Evolutionary conservation across 768 basidiomycete genomes (phyloP).

Genomic region (Collybia sordida): DNA sequence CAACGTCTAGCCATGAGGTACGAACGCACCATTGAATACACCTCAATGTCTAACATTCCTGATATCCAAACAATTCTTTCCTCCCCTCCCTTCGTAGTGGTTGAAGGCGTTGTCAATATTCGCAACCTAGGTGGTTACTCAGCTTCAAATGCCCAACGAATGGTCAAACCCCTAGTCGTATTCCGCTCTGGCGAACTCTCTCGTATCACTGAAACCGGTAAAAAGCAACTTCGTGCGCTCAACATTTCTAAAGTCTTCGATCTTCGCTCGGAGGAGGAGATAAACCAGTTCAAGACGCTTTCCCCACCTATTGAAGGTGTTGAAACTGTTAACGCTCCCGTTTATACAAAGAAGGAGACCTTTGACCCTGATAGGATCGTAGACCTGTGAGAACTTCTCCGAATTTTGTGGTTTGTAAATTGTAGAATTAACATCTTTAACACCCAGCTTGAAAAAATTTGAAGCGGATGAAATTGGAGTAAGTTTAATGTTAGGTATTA

Average conservation of each 20-base stretch:
- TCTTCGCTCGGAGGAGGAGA: slow-evolving; percentile 35
- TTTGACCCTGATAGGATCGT: slow-evolving; percentile 26
- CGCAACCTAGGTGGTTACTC: slow-evolving; percentile 31
- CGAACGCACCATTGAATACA: neutral
- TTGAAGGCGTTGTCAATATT: slow-evolving; percentile 40
- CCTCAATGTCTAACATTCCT: neutral
- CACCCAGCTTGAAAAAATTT: slow-evolving; percentile 27
- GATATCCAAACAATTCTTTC: slow-evolving; percentile 8
- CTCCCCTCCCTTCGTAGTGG: slow-evolving; percentile 33
- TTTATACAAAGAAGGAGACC: slow-evolving; percentile 20
- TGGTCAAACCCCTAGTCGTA: slow-evolving; percentile 28
- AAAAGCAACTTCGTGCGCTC: slow-evolving; percentile 28
- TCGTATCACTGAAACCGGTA: slow-evolving; percentile 32
- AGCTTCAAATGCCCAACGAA: neutral
- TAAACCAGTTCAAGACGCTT: slow-evolving; percentile 27
- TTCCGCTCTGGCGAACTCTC: slow-evolving; percentile 41
- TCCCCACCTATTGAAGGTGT: slow-evolving; percentile 30
- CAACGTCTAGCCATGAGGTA: neutral
- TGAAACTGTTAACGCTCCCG: slow-evolving; percentile 26
- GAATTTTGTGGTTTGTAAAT: neutral
- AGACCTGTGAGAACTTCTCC: slow-evolving; percentile 14
- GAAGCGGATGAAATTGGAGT: slow-evolving; percentile 23
- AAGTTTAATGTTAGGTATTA: slow-evolving; percentile 2
- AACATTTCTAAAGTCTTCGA: slow-evolving; percentile 39
- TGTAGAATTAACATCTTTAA: neutral